Percentiles rank a stretch among this genome's conserved stretches.
These are phyloP conservation scores for Climacium dendroides DNA, from an alignment of 225 moss, liverwort and hornwort genomes.

Conservation along the genomic window DNA sequence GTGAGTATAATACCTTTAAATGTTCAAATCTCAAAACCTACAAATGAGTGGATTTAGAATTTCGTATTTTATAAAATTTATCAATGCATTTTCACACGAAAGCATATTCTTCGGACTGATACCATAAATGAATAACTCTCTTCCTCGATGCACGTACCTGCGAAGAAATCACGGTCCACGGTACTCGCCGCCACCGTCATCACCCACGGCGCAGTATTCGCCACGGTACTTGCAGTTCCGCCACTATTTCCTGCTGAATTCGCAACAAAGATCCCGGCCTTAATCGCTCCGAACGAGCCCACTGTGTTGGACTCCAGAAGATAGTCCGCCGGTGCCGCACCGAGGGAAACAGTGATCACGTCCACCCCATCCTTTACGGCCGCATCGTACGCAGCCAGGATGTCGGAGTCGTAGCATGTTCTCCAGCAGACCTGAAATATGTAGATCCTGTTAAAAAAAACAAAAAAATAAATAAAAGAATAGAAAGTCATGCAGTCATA, in stretches of 20 bases:
- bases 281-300: conserved; percentile 42
- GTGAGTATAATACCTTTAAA: no score
- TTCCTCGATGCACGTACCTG: neutral
- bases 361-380: conserved; percentile 70
- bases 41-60: no score
- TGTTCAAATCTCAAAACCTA: no score
- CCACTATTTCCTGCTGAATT: conserved; percentile 48
- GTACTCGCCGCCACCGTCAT: conserved; percentile 58
- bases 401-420: neutral
- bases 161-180: conserved; percentile 45
- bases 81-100: neutral
- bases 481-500: neutral
- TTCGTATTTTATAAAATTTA: no score
- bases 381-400: conserved; percentile 1
- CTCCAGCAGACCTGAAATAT: neutral
- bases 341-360: conserved; percentile 50
- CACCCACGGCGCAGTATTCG: conserved; percentile 53
- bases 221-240: conserved; percentile 7
- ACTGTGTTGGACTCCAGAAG: conserved; percentile 7
- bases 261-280: conserved; percentile 50
- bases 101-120: neutral
- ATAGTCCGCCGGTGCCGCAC: neutral
- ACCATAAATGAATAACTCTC: neutral
- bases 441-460: neutral
- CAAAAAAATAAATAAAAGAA: no score